These are phyloP conservation scores for Ricinus communis DNA, from an alignment of 345 rosid species.

Conservation along the genomic window DNA sequence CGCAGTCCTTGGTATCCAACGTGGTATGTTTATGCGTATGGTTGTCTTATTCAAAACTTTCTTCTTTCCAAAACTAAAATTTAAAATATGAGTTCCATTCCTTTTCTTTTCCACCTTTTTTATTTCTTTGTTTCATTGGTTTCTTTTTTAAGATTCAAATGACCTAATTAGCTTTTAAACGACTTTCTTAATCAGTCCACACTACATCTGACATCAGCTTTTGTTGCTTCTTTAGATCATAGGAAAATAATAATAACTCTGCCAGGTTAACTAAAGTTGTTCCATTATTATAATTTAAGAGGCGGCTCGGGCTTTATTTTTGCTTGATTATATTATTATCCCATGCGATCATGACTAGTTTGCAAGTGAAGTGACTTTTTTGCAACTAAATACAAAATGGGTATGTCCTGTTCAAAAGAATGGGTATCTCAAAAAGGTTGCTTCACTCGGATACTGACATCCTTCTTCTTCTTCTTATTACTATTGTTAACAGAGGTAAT, in stretches of 20 bases:
- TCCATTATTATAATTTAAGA: neutral
- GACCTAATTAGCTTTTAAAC: neutral
- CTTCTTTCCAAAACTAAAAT: too few species aligned
- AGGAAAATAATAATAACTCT: too few species aligned
- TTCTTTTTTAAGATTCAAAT: neutral
- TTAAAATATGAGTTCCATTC: too few species aligned
- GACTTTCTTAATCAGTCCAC: neutral
- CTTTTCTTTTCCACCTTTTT: too few species aligned
- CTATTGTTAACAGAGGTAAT: too few species aligned
- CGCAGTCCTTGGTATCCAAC: too few species aligned
- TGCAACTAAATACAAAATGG: neutral
- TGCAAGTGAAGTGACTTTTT: neutral
- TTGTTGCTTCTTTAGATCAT: too few species aligned
- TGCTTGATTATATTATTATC: neutral
- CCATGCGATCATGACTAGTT: neutral
- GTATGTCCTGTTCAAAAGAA: neutral
- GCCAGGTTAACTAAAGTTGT: too few species aligned
- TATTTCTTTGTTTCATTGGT: too few species aligned
- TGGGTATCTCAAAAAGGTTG: neutral
- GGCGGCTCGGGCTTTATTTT: neutral
- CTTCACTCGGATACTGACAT: neutral
- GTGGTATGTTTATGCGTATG: too few species aligned
- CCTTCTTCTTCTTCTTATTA: neutral
- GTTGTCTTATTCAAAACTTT: too few species aligned
- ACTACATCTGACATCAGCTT: too few species aligned